A percentile compares a stretch with the other conserved stretches of the same genome.
Evolutionary conservation across 768 basidiomycete species (phyloP).

Genomic region (Boletus coccyginus): DNA sequence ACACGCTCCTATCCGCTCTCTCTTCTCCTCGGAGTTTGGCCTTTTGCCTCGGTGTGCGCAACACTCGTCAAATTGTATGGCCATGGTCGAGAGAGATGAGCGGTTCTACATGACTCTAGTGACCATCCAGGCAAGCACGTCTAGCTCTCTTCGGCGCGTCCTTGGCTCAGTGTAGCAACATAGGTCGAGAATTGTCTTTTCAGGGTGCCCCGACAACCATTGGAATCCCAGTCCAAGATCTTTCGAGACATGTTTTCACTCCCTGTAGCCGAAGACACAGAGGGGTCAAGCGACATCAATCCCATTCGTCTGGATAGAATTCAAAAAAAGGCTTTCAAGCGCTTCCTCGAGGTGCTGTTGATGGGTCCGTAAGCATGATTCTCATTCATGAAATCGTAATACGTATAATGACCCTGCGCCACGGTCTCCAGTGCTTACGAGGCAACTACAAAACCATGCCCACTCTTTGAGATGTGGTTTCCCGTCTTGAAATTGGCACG

Average conservation of each 20-base stretch:
- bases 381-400: neutral
- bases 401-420: neutral
- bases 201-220: conserved; percentile 22
- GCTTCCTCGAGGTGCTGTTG: conserved; percentile 24
- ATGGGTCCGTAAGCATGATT: conserved; percentile 3
- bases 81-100: neutral
- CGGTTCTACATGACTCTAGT: conserved; percentile 20
- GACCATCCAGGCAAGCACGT: conserved; percentile 8
- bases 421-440: neutral
- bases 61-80: neutral
- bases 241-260: conserved; percentile 28
- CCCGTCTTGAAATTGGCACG: conserved; percentile 38
- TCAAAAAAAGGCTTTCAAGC: conserved; percentile 23
- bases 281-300: conserved; percentile 19
- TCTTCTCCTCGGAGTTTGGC: neutral
- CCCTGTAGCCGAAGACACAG: conserved; percentile 8
- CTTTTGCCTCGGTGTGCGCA: neutral
- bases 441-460: neutral
- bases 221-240: conserved; percentile 25
- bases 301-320: conserved; percentile 25
- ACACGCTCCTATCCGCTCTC: conserved; percentile 1
- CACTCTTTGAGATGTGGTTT: conserved; percentile 33
- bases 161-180: neutral
- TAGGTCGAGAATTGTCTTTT: conserved; percentile 29
- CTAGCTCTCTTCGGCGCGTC: neutral